A percentile compares a stretch with the other conserved stretches of the same genome.
phyloP scores from a whole-genome alignment of 139 green algal genomes.

The Chlorella ohadii region DNA sequence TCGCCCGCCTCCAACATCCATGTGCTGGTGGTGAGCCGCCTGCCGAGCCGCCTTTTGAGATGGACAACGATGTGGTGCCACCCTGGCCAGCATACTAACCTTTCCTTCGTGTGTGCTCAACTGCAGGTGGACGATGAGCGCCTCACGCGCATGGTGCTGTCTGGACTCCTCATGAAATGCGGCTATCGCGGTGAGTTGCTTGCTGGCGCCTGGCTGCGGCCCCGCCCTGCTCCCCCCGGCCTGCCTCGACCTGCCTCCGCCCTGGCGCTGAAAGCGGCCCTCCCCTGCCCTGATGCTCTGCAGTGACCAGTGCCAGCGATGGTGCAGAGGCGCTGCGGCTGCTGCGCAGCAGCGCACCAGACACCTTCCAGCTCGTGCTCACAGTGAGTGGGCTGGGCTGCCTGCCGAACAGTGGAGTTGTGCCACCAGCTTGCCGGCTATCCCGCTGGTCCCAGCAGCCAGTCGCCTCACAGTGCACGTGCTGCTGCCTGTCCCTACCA shows the following conservation, averaged over 20 bases:
- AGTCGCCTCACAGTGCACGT: neutral
- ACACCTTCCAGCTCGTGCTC: slow-evolving; percentile 86
- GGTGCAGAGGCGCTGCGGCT: slow-evolving; percentile 78
- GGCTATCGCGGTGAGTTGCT: slow-evolving; percentile 77
- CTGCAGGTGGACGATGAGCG: slow-evolving; percentile 91
- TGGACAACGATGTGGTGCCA: too few species aligned
- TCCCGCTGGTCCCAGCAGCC: neutral
- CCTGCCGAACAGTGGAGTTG: neutral
- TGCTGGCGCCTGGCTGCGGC: too few species aligned
- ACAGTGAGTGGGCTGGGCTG: slow-evolving; percentile 56
- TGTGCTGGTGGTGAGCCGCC: too few species aligned
- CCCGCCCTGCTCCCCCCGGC: neutral
- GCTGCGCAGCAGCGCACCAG: slow-evolving; percentile 63
- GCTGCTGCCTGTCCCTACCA: neutral
- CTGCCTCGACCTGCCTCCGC: neutral
- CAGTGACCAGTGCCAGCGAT: slow-evolving; percentile 80
- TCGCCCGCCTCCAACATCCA: too few species aligned
- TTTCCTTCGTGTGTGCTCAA: too few species aligned
- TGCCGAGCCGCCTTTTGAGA: too few species aligned
- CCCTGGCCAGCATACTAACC: too few species aligned
- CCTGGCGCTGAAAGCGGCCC: neutral
- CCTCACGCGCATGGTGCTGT: slow-evolving; percentile 77
- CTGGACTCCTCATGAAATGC: slow-evolving; percentile 80
- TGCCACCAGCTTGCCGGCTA: neutral
- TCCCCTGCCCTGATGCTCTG: neutral